phyloP scores from a whole-genome alignment of 2,329 filamentous ascomycete genomes.

The Aspergillus japonicus region DNA sequence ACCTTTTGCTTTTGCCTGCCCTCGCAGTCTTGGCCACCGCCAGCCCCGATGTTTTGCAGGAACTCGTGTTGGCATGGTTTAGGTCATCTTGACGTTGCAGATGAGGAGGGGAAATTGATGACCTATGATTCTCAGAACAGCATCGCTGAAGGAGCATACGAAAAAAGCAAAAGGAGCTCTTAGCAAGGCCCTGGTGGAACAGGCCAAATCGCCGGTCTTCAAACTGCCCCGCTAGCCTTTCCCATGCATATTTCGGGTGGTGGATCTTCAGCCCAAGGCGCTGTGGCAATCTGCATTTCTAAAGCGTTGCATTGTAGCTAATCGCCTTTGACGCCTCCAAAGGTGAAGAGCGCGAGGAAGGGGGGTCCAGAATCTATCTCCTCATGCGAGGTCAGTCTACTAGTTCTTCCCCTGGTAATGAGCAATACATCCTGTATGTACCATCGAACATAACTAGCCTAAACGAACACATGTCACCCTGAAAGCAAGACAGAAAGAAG shows the following conservation, averaged over 20 bases:
- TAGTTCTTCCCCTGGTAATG: neutral
- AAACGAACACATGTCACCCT: neutral
- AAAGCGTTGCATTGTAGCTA: conserved; percentile 1
- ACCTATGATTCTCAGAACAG: neutral
- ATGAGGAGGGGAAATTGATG: neutral
- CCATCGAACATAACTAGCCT: neutral
- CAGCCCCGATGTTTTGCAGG: neutral
- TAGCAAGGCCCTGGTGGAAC: neutral
- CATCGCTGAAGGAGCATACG: neutral
- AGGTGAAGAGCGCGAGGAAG: neutral
- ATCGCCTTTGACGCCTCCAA: neutral
- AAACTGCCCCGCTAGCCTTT: neutral
- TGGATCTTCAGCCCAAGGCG: conserved; percentile 2
- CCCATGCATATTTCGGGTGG: neutral
- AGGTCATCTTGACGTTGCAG: conserved; percentile 7
- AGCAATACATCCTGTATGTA: neutral
- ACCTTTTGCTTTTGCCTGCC: neutral
- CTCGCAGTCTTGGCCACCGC: neutral
- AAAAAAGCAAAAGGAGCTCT: conserved; percentile 1
- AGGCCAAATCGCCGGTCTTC: neutral
- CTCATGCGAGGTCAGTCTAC: neutral
- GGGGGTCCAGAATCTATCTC: neutral
- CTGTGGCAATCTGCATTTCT: neutral
- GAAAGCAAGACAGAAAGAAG: neutral
- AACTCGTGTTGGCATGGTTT: conserved; percentile 4